These are phyloP conservation scores for Cercophora sp. DNA, from an alignment of 495 filamentous ascomycete species.

Conservation along the genomic window DNA sequence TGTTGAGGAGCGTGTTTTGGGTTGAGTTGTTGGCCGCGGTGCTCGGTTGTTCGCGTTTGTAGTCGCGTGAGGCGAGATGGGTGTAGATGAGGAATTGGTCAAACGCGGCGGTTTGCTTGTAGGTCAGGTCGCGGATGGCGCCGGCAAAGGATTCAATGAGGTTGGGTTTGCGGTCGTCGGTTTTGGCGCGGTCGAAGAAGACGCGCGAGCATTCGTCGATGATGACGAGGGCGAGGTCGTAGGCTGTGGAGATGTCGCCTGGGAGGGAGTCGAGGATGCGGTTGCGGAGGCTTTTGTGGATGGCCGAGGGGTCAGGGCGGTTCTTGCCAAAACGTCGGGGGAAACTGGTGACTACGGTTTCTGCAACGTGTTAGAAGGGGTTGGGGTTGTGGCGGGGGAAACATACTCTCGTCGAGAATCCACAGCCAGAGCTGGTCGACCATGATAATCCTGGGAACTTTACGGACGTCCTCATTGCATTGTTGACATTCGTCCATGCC, in stretches of 20 bases:
- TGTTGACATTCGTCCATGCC: slow-evolving; percentile 20
- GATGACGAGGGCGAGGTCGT: slow-evolving; percentile 59
- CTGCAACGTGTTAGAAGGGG: slow-evolving; percentile 11
- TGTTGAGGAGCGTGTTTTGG: slow-evolving; percentile 58
- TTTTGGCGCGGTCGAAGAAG: slow-evolving; percentile 56
- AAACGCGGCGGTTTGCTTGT: slow-evolving; percentile 32
- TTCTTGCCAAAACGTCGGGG: slow-evolving; percentile 61
- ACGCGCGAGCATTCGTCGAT: slow-evolving; percentile 58
- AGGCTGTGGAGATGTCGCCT: slow-evolving; percentile 60
- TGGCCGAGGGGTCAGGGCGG: slow-evolving; percentile 59
- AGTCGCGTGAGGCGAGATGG: slow-evolving; percentile 23
- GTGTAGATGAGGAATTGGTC: slow-evolving; percentile 34
- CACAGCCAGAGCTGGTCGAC: slow-evolving; percentile 69
- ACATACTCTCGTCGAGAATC: slow-evolving; percentile 48
- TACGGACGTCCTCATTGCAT: slow-evolving; percentile 28
- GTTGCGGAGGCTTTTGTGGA: slow-evolving; percentile 52
- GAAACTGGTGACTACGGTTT: slow-evolving; percentile 60
- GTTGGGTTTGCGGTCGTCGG: slow-evolving; percentile 42
- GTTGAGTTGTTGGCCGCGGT: slow-evolving; percentile 40
- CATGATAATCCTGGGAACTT: slow-evolving; percentile 61
- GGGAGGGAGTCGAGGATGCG: slow-evolving; percentile 28
- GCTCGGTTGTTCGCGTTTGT: slow-evolving; percentile 17
- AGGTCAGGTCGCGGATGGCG: slow-evolving; percentile 52
- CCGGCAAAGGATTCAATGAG: slow-evolving; percentile 64
- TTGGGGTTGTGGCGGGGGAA: too few species aligned